Evolutionary conservation across 768 basidiomycete species (phyloP), one percentile per base, ranked within the genome.

Genomic region (Lanmaoa rubissima): DNA sequence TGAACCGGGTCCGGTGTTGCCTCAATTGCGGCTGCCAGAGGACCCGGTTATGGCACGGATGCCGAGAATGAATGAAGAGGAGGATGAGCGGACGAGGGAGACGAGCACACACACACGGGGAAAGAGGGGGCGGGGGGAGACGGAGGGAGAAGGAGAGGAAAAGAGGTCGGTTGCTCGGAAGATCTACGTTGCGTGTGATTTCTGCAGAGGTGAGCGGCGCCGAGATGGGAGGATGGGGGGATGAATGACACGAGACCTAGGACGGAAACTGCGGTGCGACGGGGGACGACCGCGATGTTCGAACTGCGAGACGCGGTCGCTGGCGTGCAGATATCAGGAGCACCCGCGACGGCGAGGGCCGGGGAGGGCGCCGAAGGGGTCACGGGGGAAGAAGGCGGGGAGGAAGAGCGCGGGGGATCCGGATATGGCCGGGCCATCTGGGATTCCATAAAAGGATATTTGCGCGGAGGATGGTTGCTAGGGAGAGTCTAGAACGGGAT

Each of bases 221-320:
- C 31, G 50, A 43, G 51, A 39, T 40, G 41, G 13, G 13, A 14
- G 11, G 4, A 40, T 21, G n/a, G n/a, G 31, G 24, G 11, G 24
- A 14, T 41, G 19, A 28, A 35, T 55, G 49, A 56, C 52, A 32
- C 21, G 14, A 45, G 41, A 19, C 6, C 19, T 51, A 92, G 89
- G 80, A 43, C 83, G 89, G 53, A 92, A 92, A 70, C 80, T 92
- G 54, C 79, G 82, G 26, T 92, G 90, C 73, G 85, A 88, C 65
- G 88, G 88, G 3, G 76, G 71, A 2, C 78, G 75, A 60, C 90
- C 89, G 32, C 69, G 74, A 6, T 92, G 89, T 61, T 76, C 74
- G 8, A 85, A 87, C 65, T 92, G 90, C 71, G 68, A 62, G 19
- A 77, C 77, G 34, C 84, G 87, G 39, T 74, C 74, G 48, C 71